Evolutionary conservation across 345 rosid genomes (phyloP).

Genomic region (Carallia brachiata): DNA sequence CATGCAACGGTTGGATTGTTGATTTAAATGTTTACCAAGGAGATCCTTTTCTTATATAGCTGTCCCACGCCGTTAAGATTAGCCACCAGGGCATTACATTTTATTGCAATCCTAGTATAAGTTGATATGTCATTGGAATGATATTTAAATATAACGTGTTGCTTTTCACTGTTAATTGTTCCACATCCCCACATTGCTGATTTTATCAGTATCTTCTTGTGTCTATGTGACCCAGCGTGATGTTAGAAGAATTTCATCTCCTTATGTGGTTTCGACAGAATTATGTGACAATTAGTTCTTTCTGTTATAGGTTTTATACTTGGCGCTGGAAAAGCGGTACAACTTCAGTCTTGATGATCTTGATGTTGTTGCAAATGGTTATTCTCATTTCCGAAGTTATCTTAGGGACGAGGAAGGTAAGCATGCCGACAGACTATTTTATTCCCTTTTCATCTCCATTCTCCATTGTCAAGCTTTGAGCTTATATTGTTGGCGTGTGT

Average conservation of each 20-base stretch:
- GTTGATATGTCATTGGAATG: neutral
- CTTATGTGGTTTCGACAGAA: neutral
- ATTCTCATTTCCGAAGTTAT: slow-evolving; percentile 61
- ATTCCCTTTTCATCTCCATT: neutral
- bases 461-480: neutral
- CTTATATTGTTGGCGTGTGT: slow-evolving; percentile 13
- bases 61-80: too few relatives aligned
- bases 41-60: too few relatives aligned
- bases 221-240: too few relatives aligned
- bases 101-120: neutral
- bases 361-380: slow-evolving; percentile 75
- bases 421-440: neutral
- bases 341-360: slow-evolving; percentile 79
- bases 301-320: slow-evolving; percentile 54
- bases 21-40: neutral
- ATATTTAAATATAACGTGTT: too few relatives aligned
- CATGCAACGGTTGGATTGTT: neutral
- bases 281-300: neutral
- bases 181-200: too few relatives aligned
- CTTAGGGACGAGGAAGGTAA: slow-evolving; percentile 49
- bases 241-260: neutral
- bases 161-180: too few relatives aligned
- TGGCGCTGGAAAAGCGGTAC: slow-evolving; percentile 90
- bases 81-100: too few relatives aligned
- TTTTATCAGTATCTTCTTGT: too few relatives aligned